Evolutionary conservation across 495 filamentous ascomycete species (phyloP).

Genomic region (Penicillium desertorum): DNA sequence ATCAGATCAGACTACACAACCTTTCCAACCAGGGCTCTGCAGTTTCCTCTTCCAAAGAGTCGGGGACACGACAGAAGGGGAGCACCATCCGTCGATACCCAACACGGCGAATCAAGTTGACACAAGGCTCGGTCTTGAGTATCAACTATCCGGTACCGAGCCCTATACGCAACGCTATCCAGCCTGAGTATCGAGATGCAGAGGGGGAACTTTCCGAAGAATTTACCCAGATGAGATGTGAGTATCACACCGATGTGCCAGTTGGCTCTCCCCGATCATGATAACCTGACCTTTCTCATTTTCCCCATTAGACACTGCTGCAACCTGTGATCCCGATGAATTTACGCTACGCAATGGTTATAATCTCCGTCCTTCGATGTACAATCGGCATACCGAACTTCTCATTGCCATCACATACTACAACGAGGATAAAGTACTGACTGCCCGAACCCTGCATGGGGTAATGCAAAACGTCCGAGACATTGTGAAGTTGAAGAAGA

Average conservation of each 20-base stretch:
- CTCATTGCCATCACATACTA: constrained; percentile 98
- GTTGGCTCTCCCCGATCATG: no score
- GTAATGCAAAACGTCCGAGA: constrained; percentile 98
- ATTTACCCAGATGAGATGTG: constrained; percentile 94
- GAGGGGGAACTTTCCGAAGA: constrained; percentile 84
- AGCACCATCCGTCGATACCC: constrained; percentile 66
- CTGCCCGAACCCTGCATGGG: constrained; percentile 87
- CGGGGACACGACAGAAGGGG: constrained; percentile 2
- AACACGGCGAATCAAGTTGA: constrained; percentile 93
- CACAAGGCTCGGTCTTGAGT: constrained; percentile 90
- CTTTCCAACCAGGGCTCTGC: constrained; percentile 9
- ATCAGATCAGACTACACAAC: constrained; percentile 11
- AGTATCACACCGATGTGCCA: constrained; percentile 20
- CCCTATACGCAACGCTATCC: constrained; percentile 93
- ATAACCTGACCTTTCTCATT: neutral
- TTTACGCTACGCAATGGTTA: constrained; percentile 99
- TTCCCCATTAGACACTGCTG: constrained; percentile 71
- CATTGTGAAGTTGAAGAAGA: constrained; percentile 96
- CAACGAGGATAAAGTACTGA: constrained; percentile 95
- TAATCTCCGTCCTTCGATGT: constrained; percentile 98
- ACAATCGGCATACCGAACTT: constrained; percentile 95
- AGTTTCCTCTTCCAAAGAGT: constrained; percentile 5
- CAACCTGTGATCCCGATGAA: constrained; percentile 96
- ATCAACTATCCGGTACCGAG: constrained; percentile 96
- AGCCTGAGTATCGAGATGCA: constrained; percentile 82